Evolutionary conservation across 345 rosid genomes (phyloP).

Genomic region (Gossypium longicalyx): DNA sequence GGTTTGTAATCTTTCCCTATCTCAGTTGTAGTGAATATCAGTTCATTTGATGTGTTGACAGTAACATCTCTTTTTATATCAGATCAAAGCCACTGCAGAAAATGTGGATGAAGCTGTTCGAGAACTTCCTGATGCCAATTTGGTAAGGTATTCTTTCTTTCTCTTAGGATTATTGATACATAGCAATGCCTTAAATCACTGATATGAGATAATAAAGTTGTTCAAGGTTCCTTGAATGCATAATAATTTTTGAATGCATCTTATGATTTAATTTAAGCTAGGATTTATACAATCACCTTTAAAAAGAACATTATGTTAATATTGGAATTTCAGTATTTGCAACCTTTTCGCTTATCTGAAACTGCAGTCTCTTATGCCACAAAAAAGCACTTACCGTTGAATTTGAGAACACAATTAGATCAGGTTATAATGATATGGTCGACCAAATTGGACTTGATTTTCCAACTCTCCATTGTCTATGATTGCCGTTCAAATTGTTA

Average conservation of each 20-base stretch:
- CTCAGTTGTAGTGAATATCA: neutral
- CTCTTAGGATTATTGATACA: constrained; percentile 13
- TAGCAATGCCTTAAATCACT: constrained; percentile 2
- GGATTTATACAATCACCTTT: neutral
- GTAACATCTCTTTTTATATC: constrained; percentile 7
- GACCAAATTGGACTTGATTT: neutral
- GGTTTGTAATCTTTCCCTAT: constrained; percentile 33
- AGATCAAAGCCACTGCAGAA: constrained; percentile 98
- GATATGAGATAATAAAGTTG: neutral
- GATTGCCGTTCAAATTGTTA: neutral
- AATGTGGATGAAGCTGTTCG: constrained; percentile 95
- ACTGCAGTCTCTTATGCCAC: neutral
- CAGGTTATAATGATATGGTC: neutral
- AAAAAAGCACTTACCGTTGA: no score
- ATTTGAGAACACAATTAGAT: no score
- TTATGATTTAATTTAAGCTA: neutral
- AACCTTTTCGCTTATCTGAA: neutral
- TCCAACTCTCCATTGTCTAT: neutral
- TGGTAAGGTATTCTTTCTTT: constrained; percentile 72
- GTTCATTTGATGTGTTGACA: constrained; percentile 3
- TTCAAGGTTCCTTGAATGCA: neutral
- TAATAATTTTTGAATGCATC: neutral
- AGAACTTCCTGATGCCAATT: constrained; percentile 98
- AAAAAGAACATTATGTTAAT: neutral
- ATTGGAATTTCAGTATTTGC: neutral